phyloP scores from a whole-genome alignment of 1,284 basidiomycete genomes.

The Macrocystidia cucumis region DNA sequence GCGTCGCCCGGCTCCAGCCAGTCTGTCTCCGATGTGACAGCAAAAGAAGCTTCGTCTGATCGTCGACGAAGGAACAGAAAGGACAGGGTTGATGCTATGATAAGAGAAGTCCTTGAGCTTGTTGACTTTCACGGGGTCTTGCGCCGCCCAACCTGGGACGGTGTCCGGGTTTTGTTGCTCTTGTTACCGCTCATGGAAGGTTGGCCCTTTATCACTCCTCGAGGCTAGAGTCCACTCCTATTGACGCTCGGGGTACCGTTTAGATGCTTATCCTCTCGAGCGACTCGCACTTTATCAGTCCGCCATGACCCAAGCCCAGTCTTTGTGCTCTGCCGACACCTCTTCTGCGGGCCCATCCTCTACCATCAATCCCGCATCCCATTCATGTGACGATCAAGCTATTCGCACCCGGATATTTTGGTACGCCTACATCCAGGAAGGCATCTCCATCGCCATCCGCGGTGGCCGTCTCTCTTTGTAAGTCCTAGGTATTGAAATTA shows the following conservation, averaged over 20 bases:
- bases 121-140: conserved; percentile 75
- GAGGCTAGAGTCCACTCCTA: background rate
- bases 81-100: conserved; percentile 43
- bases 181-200: conserved; percentile 78
- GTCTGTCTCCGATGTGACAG: conserved; percentile 7
- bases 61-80: conserved; percentile 24
- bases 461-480: conserved; percentile 75
- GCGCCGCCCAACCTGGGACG: conserved; percentile 81
- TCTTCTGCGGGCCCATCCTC: conserved; percentile 31
- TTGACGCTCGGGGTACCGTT: conserved; percentile 3
- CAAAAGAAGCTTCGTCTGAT: conserved; percentile 11
- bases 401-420: conserved; percentile 77
- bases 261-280: conserved; percentile 34
- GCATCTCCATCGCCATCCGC: conserved; percentile 68
- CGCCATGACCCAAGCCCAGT: conserved; percentile 48
- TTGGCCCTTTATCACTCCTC: conserved; percentile 22
- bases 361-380: conserved; percentile 34
- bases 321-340: conserved; percentile 49
- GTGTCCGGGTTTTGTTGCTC: conserved; percentile 70
- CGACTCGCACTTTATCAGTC: conserved; percentile 35
- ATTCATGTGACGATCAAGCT: conserved; percentile 50
- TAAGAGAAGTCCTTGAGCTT: conserved; percentile 67
- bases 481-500: conserved; percentile 17
- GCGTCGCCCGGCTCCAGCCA: conserved; percentile 8
- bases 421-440: conserved; percentile 80